phyloP scores from a whole-genome alignment of 352 stramenopile species.

The Globisporangium yorkense region DNA sequence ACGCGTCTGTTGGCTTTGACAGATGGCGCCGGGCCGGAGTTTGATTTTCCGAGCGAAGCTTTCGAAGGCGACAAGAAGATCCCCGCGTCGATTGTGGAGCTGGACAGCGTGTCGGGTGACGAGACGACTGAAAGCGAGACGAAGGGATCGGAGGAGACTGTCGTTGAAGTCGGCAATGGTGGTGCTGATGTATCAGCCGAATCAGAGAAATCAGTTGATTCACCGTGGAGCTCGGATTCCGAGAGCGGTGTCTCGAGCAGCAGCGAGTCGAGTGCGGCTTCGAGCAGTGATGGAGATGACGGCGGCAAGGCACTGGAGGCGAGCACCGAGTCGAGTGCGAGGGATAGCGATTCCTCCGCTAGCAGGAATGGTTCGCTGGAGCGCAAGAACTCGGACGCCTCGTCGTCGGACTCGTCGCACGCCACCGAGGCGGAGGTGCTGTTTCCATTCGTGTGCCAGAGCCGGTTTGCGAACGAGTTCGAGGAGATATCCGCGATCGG shows the following conservation, averaged over 20 bases:
- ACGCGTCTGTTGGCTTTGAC: constrained; percentile 20
- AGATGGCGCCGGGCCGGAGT: background rate
- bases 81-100: constrained; percentile 6
- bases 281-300: constrained; percentile 10
- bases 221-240: constrained; percentile 28
- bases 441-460: constrained; percentile 84
- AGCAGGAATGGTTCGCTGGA: constrained; percentile 5
- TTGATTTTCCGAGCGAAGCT: constrained; percentile 6
- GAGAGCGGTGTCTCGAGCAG: constrained; percentile 17
- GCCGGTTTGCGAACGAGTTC: constrained; percentile 82
- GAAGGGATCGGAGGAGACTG: background rate
- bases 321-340: constrained; percentile 9
- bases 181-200: constrained; percentile 19
- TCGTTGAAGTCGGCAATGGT: background rate
- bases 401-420: constrained; percentile 43
- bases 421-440: constrained; percentile 56
- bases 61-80: constrained; percentile 21
- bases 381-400: constrained; percentile 44
- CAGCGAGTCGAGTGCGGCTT: constrained; percentile 1
- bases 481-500: constrained; percentile 84
- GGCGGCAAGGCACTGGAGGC: constrained; percentile 6
- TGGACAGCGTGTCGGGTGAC: constrained; percentile 15
- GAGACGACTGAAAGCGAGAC: constrained; percentile 5
- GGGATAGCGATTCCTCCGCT: constrained; percentile 7
- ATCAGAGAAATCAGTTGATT: constrained; percentile 27